Conservation (phyloP, 371 early-diverging fungal genomes). For the Coemansia sp. region DNA sequence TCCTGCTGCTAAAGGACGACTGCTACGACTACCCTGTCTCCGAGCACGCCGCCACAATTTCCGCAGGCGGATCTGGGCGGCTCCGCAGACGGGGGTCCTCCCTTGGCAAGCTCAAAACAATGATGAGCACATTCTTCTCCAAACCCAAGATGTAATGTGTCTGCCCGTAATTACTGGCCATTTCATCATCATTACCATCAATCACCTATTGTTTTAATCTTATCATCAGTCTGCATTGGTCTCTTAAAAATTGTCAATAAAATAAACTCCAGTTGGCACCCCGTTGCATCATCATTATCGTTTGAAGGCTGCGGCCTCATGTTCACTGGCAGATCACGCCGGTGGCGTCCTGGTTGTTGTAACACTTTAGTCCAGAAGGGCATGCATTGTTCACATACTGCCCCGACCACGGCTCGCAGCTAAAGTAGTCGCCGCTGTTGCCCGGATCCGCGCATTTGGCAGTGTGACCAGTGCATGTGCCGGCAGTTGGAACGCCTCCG, state of each 20-base stretch:
- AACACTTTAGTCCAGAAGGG: conserved; percentile 36
- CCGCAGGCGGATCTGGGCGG: conserved; percentile 5
- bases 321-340: conserved; percentile 22
- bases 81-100: conserved; percentile 25
- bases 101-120: conserved; percentile 12
- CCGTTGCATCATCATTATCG: not conserved
- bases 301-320: too few species aligned
- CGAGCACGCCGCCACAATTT: conserved; percentile 1
- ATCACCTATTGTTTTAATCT: conserved; percentile 3
- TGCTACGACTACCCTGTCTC: conserved; percentile 15
- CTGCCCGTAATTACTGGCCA: not conserved
- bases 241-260: not conserved
- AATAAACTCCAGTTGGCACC: not conserved
- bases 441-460: conserved; percentile 43
- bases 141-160: not conserved
- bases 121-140: conserved; percentile 17
- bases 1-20: conserved; percentile 14
- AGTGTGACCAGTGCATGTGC: conserved; percentile 43
- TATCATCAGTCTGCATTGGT: not conserved
- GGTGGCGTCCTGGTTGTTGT: conserved; percentile 26
- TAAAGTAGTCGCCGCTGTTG: conserved; percentile 27
- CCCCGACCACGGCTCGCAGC: conserved; percentile 44
- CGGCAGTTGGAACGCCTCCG: conserved; percentile 27
- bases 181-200: not conserved
- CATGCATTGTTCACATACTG: conserved; percentile 34